Evolutionary conservation across 345 rosid genomes (phyloP).

Genomic region (Populus simonii): DNA sequence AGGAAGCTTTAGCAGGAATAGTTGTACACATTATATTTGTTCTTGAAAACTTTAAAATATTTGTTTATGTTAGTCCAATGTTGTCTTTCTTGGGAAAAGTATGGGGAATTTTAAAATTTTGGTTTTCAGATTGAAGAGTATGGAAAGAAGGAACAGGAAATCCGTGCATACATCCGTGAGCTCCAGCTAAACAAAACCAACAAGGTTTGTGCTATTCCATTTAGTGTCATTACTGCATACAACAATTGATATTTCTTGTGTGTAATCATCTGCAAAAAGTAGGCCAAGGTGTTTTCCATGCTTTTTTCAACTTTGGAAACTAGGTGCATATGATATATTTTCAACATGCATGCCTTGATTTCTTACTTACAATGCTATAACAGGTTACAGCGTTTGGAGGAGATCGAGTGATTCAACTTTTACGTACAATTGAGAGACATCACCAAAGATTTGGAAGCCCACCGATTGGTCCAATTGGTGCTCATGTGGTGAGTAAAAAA

Average conservation of each 20-base stretch:
- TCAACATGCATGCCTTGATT: slow-evolving; percentile 5
- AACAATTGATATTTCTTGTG: not conserved
- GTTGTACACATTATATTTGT: not conserved
- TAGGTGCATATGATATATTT: not conserved
- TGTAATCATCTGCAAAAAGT: not conserved
- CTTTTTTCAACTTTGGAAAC: not conserved
- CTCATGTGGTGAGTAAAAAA: slow-evolving; percentile 69
- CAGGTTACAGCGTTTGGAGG: slow-evolving; percentile 99
- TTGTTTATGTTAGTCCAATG: not conserved
- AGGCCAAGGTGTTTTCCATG: not conserved
- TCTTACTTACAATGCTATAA: not conserved
- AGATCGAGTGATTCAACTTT: slow-evolving; percentile 67
- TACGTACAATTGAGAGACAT: slow-evolving; percentile 66
- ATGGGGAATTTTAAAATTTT: slow-evolving; percentile 4
- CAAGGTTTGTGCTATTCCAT: slow-evolving; percentile 52
- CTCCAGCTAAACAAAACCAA: slow-evolving; percentile 57
- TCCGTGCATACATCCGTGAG: slow-evolving; percentile 41
- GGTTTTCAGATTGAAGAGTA: slow-evolving; percentile 49
- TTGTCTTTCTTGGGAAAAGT: slow-evolving; percentile 1
- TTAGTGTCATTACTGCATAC: not conserved
- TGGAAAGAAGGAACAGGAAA: slow-evolving; percentile 40
- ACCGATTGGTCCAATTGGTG: slow-evolving; percentile 97
- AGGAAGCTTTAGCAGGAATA: not conserved
- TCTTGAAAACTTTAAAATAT: not conserved
- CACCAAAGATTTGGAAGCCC: slow-evolving; percentile 57